Conservation (phyloP, 441 rosid genomes). For the Arabidopsis lyrata region DNA sequence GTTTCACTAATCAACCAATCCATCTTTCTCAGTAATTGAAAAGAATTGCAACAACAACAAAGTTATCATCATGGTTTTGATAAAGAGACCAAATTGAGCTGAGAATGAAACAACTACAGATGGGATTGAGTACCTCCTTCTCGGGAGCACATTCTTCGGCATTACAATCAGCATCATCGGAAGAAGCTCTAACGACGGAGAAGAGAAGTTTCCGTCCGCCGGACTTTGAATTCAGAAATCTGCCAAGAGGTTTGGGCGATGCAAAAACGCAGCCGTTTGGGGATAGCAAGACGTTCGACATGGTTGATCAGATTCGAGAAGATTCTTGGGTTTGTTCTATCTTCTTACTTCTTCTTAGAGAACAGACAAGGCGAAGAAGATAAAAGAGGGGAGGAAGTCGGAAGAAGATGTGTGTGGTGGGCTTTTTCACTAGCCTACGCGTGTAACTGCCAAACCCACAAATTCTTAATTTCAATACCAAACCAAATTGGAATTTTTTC, state of each 20-base stretch:
- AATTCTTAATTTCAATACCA: not conserved
- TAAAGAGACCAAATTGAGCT: not conserved
- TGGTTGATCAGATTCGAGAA: conserved; percentile 37
- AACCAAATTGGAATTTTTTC: not conserved
- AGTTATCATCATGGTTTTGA: not conserved
- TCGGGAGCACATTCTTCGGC: conserved; percentile 94
- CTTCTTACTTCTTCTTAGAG: not conserved
- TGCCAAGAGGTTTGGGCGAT: conserved; percentile 50
- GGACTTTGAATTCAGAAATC: conserved; percentile 27
- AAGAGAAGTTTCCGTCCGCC: conserved; percentile 37
- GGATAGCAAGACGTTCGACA: conserved; percentile 74
- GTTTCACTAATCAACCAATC: too few relatives aligned
- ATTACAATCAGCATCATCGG: conserved; percentile 80
- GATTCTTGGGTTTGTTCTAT: conserved; percentile 7
- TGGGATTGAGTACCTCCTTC: conserved; percentile 64
- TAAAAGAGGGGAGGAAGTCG: not conserved
- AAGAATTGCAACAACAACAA: not conserved
- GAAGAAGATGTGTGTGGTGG: conserved; percentile 24
- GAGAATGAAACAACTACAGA: not conserved
- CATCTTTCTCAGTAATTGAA: too few relatives aligned
- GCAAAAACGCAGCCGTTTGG: conserved; percentile 56
- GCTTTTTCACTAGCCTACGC: conserved; percentile 37
- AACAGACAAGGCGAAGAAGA: not conserved
- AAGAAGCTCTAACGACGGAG: conserved; percentile 61
- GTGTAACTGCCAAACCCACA: conserved; percentile 39